Conservation (phyloP, 306 rosid genomes). For the Citrullus amarus region DNA sequence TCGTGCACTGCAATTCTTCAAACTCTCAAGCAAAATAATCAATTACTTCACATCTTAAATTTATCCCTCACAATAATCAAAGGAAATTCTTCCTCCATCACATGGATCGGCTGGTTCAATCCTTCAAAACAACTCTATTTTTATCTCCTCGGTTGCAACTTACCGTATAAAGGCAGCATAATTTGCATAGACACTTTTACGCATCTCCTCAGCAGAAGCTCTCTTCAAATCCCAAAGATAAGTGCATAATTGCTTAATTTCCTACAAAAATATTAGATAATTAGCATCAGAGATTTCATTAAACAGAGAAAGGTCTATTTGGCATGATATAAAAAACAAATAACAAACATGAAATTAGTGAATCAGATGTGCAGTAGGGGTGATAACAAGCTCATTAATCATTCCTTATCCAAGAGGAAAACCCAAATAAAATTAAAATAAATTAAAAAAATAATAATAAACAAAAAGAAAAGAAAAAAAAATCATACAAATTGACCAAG, state of each 20-base stretch:
- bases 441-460: too few species aligned
- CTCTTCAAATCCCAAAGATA: slow-evolving; percentile 73
- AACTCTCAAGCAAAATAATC: neutral
- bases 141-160: slow-evolving; percentile 13
- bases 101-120: neutral
- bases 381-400: neutral
- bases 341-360: neutral
- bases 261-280: slow-evolving; percentile 30
- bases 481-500: neutral
- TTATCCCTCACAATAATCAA: neutral
- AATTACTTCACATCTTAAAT: neutral
- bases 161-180: slow-evolving; percentile 93
- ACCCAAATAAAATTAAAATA: neutral
- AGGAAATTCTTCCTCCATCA: neutral
- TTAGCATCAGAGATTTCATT: neutral
- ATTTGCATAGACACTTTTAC: slow-evolving; percentile 95
- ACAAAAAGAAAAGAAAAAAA: neutral
- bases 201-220: slow-evolving; percentile 99
- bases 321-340: neutral
- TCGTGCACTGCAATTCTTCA: neutral
- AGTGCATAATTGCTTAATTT: slow-evolving; percentile 82
- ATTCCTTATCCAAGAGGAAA: neutral
- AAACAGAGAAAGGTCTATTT: neutral
- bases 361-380: neutral
- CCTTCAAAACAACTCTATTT: neutral